Percentiles rank a stretch among this genome's conserved stretches.
These are phyloP conservation scores for Leccinum longicurvipes DNA, from an alignment of 768 basidiomycete species.

Conservation along the genomic window DNA sequence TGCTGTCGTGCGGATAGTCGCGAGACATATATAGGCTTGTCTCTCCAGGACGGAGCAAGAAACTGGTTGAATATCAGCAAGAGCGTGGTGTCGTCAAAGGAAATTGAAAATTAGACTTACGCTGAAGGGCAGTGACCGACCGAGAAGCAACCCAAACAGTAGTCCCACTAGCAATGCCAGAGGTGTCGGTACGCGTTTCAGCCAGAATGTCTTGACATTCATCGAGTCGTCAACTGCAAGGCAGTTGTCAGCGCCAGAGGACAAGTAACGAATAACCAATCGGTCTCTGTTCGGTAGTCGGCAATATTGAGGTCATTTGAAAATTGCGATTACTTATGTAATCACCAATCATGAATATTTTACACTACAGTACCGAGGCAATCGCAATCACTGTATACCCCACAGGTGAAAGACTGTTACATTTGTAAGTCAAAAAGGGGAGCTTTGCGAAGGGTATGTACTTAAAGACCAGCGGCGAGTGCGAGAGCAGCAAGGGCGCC, in stretches of 20 bases:
- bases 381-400: too few relatives aligned
- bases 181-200: constrained; percentile 51
- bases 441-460: not conserved
- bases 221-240: constrained; percentile 13
- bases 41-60: constrained; percentile 47
- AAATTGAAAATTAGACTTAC: constrained; percentile 20
- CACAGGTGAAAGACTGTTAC: too few relatives aligned
- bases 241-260: not conserved
- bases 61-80: constrained; percentile 16
- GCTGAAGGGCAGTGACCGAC: constrained; percentile 42
- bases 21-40: constrained; percentile 44
- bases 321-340: too few relatives aligned
- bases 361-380: not conserved
- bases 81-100: not conserved
- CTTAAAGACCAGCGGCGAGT: constrained; percentile 14
- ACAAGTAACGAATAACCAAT: too few relatives aligned
- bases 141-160: constrained; percentile 55
- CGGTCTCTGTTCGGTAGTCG: not conserved
- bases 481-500: constrained; percentile 10
- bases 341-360: too few relatives aligned
- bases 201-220: constrained; percentile 27
- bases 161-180: constrained; percentile 60
- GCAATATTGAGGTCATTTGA: not conserved
- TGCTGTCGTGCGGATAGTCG: constrained; percentile 57
- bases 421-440: not conserved